phyloP scores from a whole-genome alignment of 768 basidiomycete species.

The Agaricus bisporus region DNA sequence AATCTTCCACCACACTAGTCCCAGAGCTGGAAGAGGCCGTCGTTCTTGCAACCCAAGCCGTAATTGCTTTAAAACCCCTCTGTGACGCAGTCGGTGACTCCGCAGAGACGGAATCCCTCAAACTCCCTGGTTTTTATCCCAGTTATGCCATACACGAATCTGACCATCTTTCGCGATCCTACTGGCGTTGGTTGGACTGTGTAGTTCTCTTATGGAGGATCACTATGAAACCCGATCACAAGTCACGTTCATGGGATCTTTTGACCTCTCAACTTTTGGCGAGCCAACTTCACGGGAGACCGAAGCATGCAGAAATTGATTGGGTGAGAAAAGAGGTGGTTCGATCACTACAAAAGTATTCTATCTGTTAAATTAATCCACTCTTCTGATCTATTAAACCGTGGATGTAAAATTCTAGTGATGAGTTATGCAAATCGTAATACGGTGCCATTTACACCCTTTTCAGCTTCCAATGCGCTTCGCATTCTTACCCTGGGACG shows the following conservation, averaged over 20 bases:
- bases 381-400: not conserved
- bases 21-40: not conserved
- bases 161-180: not conserved
- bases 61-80: not conserved
- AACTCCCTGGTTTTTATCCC: not conserved
- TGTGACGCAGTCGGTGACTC: not conserved
- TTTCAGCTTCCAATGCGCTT: no score
- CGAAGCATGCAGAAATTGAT: not conserved
- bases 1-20: not conserved
- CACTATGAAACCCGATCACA: not conserved
- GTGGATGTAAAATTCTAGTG: no score
- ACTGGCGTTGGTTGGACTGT: not conserved
- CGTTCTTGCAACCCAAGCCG: not conserved
- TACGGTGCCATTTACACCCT: no score
- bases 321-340: conserved; percentile 3
- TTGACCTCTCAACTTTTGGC: conserved; percentile 2
- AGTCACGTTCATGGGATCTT: not conserved
- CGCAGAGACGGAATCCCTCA: not conserved
- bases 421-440: no score
- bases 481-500: no score
- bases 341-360: not conserved
- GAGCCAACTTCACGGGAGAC: not conserved
- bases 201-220: conserved; percentile 5
- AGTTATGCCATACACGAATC: not conserved
- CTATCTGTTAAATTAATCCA: not conserved